Evolutionary conservation across 371 early-diverging fungal species (phyloP), one percentile per base, ranked within the genome.

Genomic region (Entomophthora muscae): DNA sequence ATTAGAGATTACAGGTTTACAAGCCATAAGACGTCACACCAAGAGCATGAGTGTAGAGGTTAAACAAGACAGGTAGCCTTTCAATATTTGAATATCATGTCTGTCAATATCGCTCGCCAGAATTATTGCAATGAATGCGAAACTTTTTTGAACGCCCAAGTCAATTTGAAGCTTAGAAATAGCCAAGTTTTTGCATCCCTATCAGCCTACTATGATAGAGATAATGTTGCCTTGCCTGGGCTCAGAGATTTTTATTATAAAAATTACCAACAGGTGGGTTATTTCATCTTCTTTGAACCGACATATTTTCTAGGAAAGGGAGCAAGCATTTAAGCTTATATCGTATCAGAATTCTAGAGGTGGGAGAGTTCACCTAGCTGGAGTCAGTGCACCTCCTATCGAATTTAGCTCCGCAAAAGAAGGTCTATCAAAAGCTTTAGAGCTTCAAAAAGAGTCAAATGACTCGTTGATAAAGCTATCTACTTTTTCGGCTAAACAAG

Each of bases 361-460:
- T 64, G 83, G 83, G 54, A 61, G 67, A 27, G 76, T 73, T 61
- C 53, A 72, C 29, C 69, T 80, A 31, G 66, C 69, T 63, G 64
- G 66, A 53, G 66, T 71, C 57, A 69, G 66, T 65, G 69, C 69
- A 1, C 71, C 71, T 32, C 42, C 17, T 5, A 10, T 70, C 57
- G 82, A 82, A 53, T 82, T 81, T 80, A 76, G 75, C 56, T 78
- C 79, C 33, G 84, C 84, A 53, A 76, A 77, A 65, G 77, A 82
- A 58, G 80, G 81, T 32, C 67, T 83, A 54, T 82, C 81, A 69
- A 75, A 77, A 24, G 81, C 81, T 30, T 73, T 82, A 53, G 81
- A 83, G 67, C 72, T 83, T 42, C 83, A 83, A 68, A 81, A 81
- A 65, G 79, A 77, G 63, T 79, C 82, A 53, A 83, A 83, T 73